Evolutionary conservation across 495 filamentous ascomycete species (phyloP), one percentile per base, ranked within the genome.

Genomic region (Extremus antarcticus): DNA sequence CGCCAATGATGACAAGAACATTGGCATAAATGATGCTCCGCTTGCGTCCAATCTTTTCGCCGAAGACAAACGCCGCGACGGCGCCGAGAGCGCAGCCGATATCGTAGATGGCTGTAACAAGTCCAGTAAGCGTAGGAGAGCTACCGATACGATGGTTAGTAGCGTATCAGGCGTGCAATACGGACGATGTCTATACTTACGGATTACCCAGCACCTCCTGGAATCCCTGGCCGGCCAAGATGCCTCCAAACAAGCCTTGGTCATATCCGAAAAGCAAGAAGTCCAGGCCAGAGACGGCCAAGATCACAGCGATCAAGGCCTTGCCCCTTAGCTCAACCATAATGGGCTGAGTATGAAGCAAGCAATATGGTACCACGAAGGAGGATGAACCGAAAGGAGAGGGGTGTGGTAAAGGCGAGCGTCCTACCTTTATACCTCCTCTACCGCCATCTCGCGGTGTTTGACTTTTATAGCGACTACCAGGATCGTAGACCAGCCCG

Each of bases 71-170:
- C 4, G 79, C 78, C 0, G 71, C 72, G 29, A 85, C 72, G 15
- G 80, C 79, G 9, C 82, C 81, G 13, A 82, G 69, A 57, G 84
- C 82, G 63, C 80, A 83, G 49, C 80, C 82, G 57, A 85, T 69
- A 47, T 82, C 79, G 69, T 85, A 85, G 23, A 84, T 72, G 4
- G 81, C 80, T 10, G 80, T 82, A n/a, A 79, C 73, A 0, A 80
- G 84, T 0, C 74, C 77, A 9, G 78, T 67, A 1, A 72, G 54
- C 16, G 69, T 73, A 1, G 72, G 46, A n/a, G n/a, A n/a, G n/a
- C n/a, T n/a, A n/a, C n/a, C n/a, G n/a, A n/a, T n/a, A n/a, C 19
- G 21, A 50, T 23, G 41, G 50, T 19, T 53, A 4, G 19, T n/a
- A 7, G 41, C 8, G 41, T n/a, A 45, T 45, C 9, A 52, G 29